Conservation (phyloP, 192 early-diverging fungal species). For the Irineochytrium annulatum region DNA sequence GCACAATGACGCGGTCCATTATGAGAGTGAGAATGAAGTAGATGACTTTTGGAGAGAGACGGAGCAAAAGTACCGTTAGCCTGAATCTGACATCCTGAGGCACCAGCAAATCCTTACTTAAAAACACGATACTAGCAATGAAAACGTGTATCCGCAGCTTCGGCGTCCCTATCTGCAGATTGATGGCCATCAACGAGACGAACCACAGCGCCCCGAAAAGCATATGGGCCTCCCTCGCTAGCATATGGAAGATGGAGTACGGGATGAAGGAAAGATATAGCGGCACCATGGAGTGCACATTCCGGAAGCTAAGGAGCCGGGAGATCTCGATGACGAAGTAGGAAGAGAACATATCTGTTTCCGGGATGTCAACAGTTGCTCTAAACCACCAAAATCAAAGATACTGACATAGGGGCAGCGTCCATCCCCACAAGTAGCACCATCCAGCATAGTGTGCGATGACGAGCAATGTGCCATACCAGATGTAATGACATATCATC, state of each 20-base stretch:
- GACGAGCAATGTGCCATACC: conserved; percentile 34
- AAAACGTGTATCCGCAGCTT: conserved; percentile 26
- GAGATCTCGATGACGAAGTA: conserved; percentile 11
- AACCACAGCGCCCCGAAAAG: conserved; percentile 38
- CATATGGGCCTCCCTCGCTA: conserved; percentile 37
- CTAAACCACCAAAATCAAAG: not conserved
- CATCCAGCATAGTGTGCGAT: conserved; percentile 20
- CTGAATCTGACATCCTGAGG: not conserved
- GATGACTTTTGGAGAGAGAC: too few relatives aligned
- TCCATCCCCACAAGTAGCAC: conserved; percentile 25
- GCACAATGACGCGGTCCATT: not conserved
- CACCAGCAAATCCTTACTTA: conserved; percentile 15
- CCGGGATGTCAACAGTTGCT: conserved; percentile 4
- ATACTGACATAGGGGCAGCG: conserved; percentile 32
- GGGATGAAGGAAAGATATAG: conserved; percentile 43
- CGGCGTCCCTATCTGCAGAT: conserved; percentile 27
- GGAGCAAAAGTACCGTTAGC: too few relatives aligned
- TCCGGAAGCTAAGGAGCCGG: conserved; percentile 5
- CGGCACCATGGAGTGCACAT: conserved; percentile 25
- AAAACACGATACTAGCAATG: conserved; percentile 15
- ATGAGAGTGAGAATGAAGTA: too few relatives aligned
- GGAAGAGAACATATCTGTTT: conserved; percentile 26
- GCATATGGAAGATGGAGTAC: conserved; percentile 26
- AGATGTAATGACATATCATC: conserved; percentile 36
- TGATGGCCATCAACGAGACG: conserved; percentile 37